Conservation (phyloP, 192 early-diverging fungal genomes). For the Phycomyces blakesleeanus region DNA sequence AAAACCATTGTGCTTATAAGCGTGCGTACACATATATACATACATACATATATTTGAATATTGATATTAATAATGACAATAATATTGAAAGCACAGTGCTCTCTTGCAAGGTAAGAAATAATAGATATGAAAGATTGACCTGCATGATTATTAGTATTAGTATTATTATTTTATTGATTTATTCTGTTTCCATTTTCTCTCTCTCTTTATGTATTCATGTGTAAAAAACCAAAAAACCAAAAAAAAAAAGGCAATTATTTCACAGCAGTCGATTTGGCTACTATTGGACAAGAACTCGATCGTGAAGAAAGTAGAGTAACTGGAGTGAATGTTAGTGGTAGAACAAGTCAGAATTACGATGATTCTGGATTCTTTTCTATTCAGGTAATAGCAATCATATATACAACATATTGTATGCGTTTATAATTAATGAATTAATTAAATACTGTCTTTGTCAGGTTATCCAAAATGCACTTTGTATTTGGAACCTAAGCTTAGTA, state of each 20-base stretch:
- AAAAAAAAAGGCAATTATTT: conserved; percentile 56
- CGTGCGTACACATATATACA: neutral
- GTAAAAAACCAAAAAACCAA: neutral
- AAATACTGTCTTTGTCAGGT: conserved; percentile 38
- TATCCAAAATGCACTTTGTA: conserved; percentile 46
- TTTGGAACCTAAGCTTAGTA: conserved; percentile 57
- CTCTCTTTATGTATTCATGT: neutral
- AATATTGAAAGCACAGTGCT: too few species aligned
- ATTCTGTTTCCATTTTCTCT: too few species aligned
- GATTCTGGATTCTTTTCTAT: conserved; percentile 73
- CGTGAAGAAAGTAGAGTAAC: conserved; percentile 49
- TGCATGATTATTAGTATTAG: too few species aligned
- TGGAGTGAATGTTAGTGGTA: neutral
- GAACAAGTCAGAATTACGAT: conserved; percentile 51
- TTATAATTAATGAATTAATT: neutral
- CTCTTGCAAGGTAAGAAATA: conserved; percentile 62
- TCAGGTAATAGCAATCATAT: conserved; percentile 39
- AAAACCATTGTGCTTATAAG: neutral
- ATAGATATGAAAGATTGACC: too few species aligned
- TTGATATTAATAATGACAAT: too few species aligned
- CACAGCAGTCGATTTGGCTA: conserved; percentile 70
- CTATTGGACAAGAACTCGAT: conserved; percentile 67
- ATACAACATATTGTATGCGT: neutral
- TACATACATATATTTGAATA: neutral
- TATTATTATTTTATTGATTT: too few species aligned